Conservation (phyloP, 2,329 filamentous ascomycete species). For the Calonectria crousiana region DNA sequence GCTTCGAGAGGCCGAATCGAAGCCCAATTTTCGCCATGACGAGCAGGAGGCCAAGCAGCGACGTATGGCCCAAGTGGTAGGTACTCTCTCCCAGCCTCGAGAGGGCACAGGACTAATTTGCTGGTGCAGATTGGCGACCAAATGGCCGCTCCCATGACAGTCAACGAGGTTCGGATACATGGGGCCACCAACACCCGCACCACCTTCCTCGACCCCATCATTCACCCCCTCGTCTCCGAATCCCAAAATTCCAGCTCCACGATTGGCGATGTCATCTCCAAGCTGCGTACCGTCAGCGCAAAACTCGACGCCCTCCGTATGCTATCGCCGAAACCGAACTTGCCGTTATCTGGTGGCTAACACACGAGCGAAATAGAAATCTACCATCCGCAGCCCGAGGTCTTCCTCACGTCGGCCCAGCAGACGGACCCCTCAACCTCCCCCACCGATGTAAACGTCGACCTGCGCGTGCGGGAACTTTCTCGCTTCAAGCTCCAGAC, state of each 20-base stretch:
- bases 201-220: constrained; percentile 84
- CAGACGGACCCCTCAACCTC: constrained; percentile 76
- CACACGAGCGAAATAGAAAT: constrained; percentile 71
- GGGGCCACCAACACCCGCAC: constrained; percentile 87
- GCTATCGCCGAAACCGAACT: constrained; percentile 30
- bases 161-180: constrained; percentile 86
- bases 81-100: neutral
- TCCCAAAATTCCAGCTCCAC: constrained; percentile 78
- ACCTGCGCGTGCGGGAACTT: constrained; percentile 85
- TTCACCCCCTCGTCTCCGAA: constrained; percentile 80
- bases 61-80: constrained; percentile 54
- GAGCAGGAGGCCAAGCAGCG: constrained; percentile 56
- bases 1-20: constrained; percentile 54
- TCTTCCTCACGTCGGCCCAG: constrained; percentile 84
- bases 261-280: constrained; percentile 80
- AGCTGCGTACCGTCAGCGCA: constrained; percentile 76
- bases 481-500: constrained; percentile 90
- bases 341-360: neutral
- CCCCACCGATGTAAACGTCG: constrained; percentile 84
- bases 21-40: constrained; percentile 49
- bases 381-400: constrained; percentile 84
- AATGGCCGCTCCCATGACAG: constrained; percentile 86
- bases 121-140: constrained; percentile 69
- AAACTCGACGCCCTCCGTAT: constrained; percentile 86
- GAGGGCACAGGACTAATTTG: constrained; percentile 21